Evolutionary conservation across 331 rosid species (phyloP), one percentile per base, ranked within the genome.

Genomic region (Malus hybrid): DNA sequence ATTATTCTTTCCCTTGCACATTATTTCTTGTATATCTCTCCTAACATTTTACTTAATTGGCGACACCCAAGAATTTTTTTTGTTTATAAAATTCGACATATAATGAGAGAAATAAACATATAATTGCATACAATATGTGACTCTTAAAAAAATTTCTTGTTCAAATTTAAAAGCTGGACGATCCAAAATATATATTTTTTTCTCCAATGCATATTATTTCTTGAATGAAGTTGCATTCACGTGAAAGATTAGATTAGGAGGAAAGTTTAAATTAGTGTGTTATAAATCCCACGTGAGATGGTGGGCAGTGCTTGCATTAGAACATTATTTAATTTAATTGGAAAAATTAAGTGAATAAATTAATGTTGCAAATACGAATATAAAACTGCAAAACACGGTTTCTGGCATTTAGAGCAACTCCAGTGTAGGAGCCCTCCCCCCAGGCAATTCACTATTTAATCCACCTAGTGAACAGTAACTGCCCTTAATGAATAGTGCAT

Each of bases 361-460:
- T 10, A 27, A 28, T 44, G 54, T 6, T 13, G 57, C 69, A 19
- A 19, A 34, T 73, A 44, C 6, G 44, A 70, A n/a, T 71, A 55
- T 32, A 54, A n/a, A 55, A 52, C 73, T 57, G 27, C 44, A 74
- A 75, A 79, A 88, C 96, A 89, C 87, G 89, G 83, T 86, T 84
- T 88, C 86, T 76, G n/a, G 79, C 44, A 52, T 16, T 24, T 22
- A 22, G 22, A 22, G 22, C 22, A 22, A 22, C 22, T 22, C 22
- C 22, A 22, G 22, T 22, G 22, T 22, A 22, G 22, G 22, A 22
- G 22, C 22, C 22, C 22, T 22, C 22, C 22, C 22, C 22, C 22
- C 22, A 22, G 22, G 22, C 22, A 22, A 22, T 22, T 22, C 22
- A 22, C 22, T 22, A 22, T 22, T 22, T 22, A 22, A 22, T 22